These are phyloP conservation scores for Lactarius hatsudake DNA, from an alignment of 768 basidiomycete genomes.

Conservation along the genomic window DNA sequence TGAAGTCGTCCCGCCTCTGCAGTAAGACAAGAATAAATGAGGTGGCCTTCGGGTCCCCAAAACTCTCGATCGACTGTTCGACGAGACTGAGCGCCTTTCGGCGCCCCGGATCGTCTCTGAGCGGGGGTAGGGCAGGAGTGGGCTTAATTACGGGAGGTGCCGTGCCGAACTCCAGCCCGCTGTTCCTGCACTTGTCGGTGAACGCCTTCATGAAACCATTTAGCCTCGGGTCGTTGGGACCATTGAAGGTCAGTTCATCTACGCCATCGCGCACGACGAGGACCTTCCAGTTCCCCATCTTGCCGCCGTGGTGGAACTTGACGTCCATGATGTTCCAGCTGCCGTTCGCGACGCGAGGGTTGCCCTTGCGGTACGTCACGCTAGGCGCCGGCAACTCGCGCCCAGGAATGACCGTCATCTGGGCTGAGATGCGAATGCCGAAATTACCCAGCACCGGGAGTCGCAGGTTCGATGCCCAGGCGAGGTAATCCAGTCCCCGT, in stretches of 20 bases:
- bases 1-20: constrained; percentile 62
- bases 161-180: constrained; percentile 54
- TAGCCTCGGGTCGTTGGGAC: constrained; percentile 45
- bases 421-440: constrained; percentile 48
- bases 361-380: constrained; percentile 51
- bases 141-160: constrained; percentile 38
- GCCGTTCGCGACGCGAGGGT: constrained; percentile 50
- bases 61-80: constrained; percentile 30
- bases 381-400: constrained; percentile 61
- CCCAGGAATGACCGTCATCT: constrained; percentile 64
- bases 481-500: constrained; percentile 52
- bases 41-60: constrained; percentile 40
- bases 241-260: constrained; percentile 35
- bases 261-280: constrained; percentile 57
- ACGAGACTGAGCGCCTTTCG: constrained; percentile 46
- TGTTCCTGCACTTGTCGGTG: constrained; percentile 48
- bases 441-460: constrained; percentile 47
- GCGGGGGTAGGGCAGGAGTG: constrained; percentile 34
- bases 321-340: constrained; percentile 77
- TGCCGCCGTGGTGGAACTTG: constrained; percentile 58
- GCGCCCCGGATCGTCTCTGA: constrained; percentile 39
- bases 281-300: constrained; percentile 60
- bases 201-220: constrained; percentile 51
- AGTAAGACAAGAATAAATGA: constrained; percentile 70
- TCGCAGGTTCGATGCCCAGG: constrained; percentile 49